Evolutionary conservation across 768 basidiomycete species (phyloP), one percentile per base, ranked within the genome.

Genomic region (Agaricus sinodeliciosus): DNA sequence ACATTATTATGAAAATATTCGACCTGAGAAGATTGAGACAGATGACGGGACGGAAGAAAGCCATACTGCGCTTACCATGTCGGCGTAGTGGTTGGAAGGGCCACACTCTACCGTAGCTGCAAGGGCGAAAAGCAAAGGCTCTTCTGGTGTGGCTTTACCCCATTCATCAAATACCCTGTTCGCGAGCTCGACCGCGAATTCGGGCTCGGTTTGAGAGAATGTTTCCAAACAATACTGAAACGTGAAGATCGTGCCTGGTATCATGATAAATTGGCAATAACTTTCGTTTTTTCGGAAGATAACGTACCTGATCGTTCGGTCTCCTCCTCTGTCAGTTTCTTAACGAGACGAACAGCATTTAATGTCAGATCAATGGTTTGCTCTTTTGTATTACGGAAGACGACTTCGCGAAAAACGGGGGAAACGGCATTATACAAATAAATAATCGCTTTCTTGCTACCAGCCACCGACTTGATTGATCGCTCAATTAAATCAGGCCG

Each of bases 391-490:
- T 95, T 93, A 60, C 83, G 82, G 75, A 98, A 99, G 26, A 98
- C 95, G 60, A 97, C 87, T 49, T 85, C 75, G 49, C 95, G 85
- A 78, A 98, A 97, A 47, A 82, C 78, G 27, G 90, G 85, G 9
- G 84, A 92, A 13, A 92, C 94, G n/a, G 95, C 95, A 64, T 98
- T 99, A 72, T 99, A 99, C 89, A 98, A 92, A 71, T 97, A 96
- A 39, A 98, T 81, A 66, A 99, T 97, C 42, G 90, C 94, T 54
- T 81, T 78, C 63, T 94, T 96, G 37, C 84, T 72, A 35, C 94
- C 95, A 22, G 86, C 87, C 19, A 96, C 83, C 16, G 93, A 71
- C 48, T 92, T 90, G 62, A 99, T 78, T 0, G 95, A 94, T 26
- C 87, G 83, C 60, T 76, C 83, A 70, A 98, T 96, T 58, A 97